Evolutionary conservation across 257 asterid genomes (phyloP), one percentile per base, ranked within the genome.

Genomic region (Coffea canephora): DNA sequence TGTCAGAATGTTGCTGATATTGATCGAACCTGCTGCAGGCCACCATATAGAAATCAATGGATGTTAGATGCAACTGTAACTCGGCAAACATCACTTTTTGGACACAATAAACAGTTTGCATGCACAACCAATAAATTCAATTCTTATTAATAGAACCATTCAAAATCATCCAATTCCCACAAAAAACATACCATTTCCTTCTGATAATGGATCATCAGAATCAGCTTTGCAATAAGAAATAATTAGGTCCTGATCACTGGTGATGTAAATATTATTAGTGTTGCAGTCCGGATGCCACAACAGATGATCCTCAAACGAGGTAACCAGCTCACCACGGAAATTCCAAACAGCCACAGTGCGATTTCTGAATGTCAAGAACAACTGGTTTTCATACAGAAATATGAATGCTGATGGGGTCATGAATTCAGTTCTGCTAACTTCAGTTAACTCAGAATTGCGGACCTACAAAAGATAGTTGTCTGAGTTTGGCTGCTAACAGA

Each of bases 401-500:
- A 96, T 96, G 82, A 96, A 96, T 34, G 99, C 99, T 9, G 99
- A 96, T 5, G 99, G 99, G 79, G 99, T 96, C 99, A 94, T 92
- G 92, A 96, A 94, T 73, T 96, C 97, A 0, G 98, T 90, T 80
- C 95, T 88, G 91, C 94, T 94, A 77, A 96, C 99, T 90, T 96
- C 99, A 0, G 97, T 96, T 86, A 90, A 82, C 83, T 92, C 97
- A 34, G 91, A 82, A 84, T 92, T 89, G 79, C 98, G 99, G 16
- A 96, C 99, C 99, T 96, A 71, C 78, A 88, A 14, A 82, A 65
- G 80, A 69, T 79, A 81, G 64, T 36, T 52, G 76, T 87, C 76
- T 87, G 80, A 79, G 71, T 82, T 77, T 50, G 61, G 31, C 43
- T 48, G 77, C 14, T 34, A 12, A 78, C 62, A 0, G 27, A 50